Base-by-base conservation (phyloP, 352 stramenopile species). In the Phytophthora sp. region DNA sequence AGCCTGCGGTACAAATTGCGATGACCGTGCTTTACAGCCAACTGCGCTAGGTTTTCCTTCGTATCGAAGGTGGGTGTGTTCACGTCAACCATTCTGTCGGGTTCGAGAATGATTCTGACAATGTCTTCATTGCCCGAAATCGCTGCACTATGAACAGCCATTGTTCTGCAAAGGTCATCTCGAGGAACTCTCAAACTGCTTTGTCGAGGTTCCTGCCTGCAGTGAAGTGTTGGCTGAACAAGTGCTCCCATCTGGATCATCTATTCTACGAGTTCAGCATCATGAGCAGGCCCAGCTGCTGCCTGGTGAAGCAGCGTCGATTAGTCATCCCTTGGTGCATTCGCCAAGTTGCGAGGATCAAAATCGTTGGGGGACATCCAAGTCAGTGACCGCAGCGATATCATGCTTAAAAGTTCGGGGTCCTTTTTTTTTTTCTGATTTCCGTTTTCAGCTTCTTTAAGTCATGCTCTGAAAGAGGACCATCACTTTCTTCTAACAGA, bases 171-270 rank as follows among this genome's bases (percentile, higher is more conserved):
- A 5, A 62, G 37, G 1, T 38, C 18, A 5, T 52, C 7, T 1
- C 30, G 37, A 10, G 21, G 21, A 30, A 11, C 24, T 17, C 15
- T 34, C 7, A 45, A 18, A 9, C 56, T 43, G 12, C 38, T 31
- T 21, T 49, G 50, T 15, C 18, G 28, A 15, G 28, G 54, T 3
- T 54, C 18, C 1, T 50, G 11, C 12, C 62, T 51, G 26, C 51
- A 65, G 28, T 68, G 45, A 10, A 62, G 27, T 15, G 35, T 24
- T 0, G 61, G 51, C 34, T 75, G 50, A 13, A 32, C 46, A 2
- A 72, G 54, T 4, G 46, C 59, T 12, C 53, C 65, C 30, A 80
- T 70, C 15, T 79, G 63, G 18, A 79, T 62, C 35, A 83, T 57
- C 67, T 61, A 83, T 42, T 83, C 71, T 0, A 76, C 57, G 3